Base-by-base conservation (phyloP, 345 rosid genomes). In the Sisymbrium irio region DNA sequence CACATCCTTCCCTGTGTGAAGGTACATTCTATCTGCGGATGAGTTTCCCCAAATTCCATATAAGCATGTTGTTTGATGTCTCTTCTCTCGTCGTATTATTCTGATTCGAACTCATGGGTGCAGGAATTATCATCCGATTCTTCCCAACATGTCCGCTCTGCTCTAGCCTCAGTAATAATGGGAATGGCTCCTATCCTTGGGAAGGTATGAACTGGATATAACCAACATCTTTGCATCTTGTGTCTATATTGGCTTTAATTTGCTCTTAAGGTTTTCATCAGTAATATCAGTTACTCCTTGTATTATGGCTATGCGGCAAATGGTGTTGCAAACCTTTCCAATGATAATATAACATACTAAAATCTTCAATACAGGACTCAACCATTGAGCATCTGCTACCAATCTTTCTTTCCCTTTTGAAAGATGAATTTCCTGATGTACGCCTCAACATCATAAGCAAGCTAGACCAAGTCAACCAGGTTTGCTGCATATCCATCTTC, bases 391-490 rank as follows among this genome's bases (percentile, higher is more conserved):
- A 95, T 82, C 91, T 95, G 50, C 85, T 95, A 67, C 97, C 99
- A 37, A 92, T 95, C 60, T 95, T 90, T 78, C 97, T 95, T 41
- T 92, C 97, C n/a, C 99, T 95, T 77, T 75, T 95, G 85, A 95
- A 92, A 83, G 99, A 95, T 85, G 97, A 92, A 76, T 92, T 89
- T 83, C 97, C 99, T 69, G 99, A 95, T 76, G 97, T 95, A 65
- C 96, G 97, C 18, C 96, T 95, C 70, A 95, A 92, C 77, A 92
- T 95, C 54, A 95, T 95, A 62, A 90, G 97, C 92, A 95, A 95
- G 87, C 96, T 95, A 61, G 99, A 95, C 79, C 97, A 95, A 92
- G 99, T 95, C 66, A 95, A 95, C 78, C 97, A 95, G 99, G 99
- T 95, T 69, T 78, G 89, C 17, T 62, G 17, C 32, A 12, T 51